A percentile compares a stretch with the other conserved stretches of the same genome.
phyloP scores from a whole-genome alignment of 225 moss, liverwort and hornwort genomes.

The Pleurozium schreberi region DNA sequence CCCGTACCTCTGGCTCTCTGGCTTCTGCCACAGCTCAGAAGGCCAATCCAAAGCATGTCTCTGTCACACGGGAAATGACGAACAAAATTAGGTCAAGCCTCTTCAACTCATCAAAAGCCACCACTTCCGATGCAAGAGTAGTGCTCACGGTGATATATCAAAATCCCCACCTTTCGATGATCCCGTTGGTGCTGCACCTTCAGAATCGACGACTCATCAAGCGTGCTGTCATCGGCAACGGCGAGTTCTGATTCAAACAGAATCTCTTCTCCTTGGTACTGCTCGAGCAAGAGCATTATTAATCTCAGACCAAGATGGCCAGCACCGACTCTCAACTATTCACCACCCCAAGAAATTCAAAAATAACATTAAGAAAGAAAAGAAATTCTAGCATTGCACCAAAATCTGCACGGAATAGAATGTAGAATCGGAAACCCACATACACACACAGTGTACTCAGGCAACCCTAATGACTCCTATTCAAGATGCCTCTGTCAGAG shows the following conservation, averaged over 20 bases:
- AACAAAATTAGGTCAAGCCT: background rate
- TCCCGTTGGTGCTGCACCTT: background rate
- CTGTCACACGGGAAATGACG: conserved; percentile 1
- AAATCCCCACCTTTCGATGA: conserved; percentile 2
- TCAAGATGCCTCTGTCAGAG: background rate
- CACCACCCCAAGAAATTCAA: background rate
- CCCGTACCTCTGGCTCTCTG: conserved; percentile 52
- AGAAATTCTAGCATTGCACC: background rate
- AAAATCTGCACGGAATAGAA: background rate
- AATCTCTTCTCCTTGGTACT: conserved; percentile 8
- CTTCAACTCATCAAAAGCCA: background rate
- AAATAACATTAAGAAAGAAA: background rate
- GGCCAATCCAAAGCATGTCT: conserved; percentile 2
- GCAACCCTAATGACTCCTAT: background rate
- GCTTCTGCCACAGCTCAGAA: conserved; percentile 61
- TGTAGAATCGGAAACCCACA: background rate
- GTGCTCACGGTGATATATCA: background rate
- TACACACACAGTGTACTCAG: background rate
- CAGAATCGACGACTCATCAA: background rate
- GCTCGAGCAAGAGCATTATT: background rate
- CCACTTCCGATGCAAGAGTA: background rate
- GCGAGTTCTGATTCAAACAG: background rate
- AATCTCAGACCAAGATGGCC: background rate
- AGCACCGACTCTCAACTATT: background rate
- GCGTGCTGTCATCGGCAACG: background rate